Conservation (phyloP, 768 basidiomycete species). For the Collybia nuda region DNA sequence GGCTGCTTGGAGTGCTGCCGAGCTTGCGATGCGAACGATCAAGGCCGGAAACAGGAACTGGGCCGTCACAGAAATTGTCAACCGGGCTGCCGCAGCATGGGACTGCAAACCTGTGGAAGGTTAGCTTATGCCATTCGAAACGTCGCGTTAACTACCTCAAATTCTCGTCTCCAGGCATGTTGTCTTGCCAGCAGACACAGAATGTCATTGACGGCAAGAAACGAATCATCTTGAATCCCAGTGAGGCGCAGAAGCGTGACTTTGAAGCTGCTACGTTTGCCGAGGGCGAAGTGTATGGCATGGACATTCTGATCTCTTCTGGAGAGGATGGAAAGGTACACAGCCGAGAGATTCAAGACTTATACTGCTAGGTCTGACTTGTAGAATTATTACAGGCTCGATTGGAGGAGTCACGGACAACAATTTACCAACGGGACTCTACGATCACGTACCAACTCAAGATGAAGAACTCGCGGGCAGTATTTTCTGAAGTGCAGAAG, state of each 20-base stretch:
- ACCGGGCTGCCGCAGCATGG: conserved; percentile 67
- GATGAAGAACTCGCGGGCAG: conserved; percentile 95
- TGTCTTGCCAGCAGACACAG: conserved; percentile 92
- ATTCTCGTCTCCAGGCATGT: conserved; percentile 63
- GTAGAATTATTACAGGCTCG: conserved; percentile 62
- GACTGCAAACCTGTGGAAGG: conserved; percentile 95
- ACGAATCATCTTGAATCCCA: conserved; percentile 89
- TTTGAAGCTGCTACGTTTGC: conserved; percentile 84
- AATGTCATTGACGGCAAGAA: conserved; percentile 97
- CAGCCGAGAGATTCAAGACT: conserved; percentile 5
- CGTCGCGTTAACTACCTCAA: not conserved
- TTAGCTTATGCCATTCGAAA: conserved; percentile 24
- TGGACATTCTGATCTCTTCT: conserved; percentile 88
- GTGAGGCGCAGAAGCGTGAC: conserved; percentile 79
- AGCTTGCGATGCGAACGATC: conserved; percentile 87
- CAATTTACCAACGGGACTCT: conserved; percentile 89
- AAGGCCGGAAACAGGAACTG: conserved; percentile 96
- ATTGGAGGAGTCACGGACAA: conserved; percentile 84
- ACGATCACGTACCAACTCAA: conserved; percentile 92
- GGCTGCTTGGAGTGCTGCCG: conserved; percentile 92
- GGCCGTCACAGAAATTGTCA: conserved; percentile 86
- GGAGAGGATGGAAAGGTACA: conserved; percentile 88
- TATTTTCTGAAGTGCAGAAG: conserved; percentile 97
- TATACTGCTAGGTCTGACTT: not conserved
- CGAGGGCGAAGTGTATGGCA: conserved; percentile 93